Conservation (phyloP, 305 asterid genomes). For the Solanum hybrid region DNA sequence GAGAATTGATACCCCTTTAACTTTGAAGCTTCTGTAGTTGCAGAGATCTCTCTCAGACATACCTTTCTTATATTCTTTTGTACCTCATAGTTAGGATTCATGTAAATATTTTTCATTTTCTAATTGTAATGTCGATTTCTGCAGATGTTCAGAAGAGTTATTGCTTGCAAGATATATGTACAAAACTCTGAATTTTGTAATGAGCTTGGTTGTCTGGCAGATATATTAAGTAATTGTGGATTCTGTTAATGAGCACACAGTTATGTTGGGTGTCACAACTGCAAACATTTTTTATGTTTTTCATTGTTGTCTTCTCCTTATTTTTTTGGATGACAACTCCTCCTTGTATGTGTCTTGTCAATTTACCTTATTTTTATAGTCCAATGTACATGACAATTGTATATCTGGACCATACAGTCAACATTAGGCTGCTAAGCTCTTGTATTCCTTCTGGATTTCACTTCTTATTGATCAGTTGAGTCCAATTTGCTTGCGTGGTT, state of each 20-base stretch:
- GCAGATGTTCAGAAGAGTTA: not conserved
- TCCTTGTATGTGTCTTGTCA: not conserved
- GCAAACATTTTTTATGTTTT: not conserved
- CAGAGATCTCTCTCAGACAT: not conserved
- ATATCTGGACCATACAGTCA: not conserved
- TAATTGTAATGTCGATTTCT: not conserved
- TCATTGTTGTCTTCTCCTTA: not conserved
- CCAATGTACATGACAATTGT: not conserved
- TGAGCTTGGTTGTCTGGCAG: not conserved
- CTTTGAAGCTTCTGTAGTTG: not conserved
- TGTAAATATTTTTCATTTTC: not conserved
- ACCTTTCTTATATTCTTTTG: not conserved
- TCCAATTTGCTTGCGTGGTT: slow-evolving; percentile 3
- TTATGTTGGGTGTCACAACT: not conserved
- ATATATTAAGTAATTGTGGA: not conserved
- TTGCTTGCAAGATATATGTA: not conserved
- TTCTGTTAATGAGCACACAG: not conserved
- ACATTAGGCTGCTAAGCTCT: not conserved
- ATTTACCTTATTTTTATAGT: not conserved
- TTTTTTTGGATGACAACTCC: not conserved
- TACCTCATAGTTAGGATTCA: not conserved
- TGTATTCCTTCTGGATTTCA: slow-evolving; percentile 1
- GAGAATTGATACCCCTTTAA: not conserved
- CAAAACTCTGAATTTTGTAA: not conserved
- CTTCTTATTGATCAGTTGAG: not conserved